phyloP scores from a whole-genome alignment of 2,329 filamentous ascomycete species.

The Penicillium concentricum region DNA sequence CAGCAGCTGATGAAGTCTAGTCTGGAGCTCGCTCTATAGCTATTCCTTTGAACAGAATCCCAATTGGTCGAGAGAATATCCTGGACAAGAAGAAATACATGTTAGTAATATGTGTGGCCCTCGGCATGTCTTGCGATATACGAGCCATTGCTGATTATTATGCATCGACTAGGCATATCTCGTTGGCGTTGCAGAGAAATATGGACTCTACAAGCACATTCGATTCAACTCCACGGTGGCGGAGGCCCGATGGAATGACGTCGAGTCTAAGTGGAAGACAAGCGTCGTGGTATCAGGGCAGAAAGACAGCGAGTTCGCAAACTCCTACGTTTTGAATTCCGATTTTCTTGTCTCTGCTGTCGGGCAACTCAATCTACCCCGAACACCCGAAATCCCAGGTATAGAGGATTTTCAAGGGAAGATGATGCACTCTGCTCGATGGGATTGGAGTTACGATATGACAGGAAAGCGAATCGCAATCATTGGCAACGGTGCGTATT shows the following conservation, averaged over 20 bases:
- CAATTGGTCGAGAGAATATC: conserved; percentile 58
- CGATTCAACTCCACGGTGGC: conserved; percentile 58
- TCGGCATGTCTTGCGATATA: background rate
- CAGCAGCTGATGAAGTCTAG: conserved; percentile 21
- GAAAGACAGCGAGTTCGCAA: conserved; percentile 56
- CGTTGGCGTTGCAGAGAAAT: conserved; percentile 53
- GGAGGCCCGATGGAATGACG: conserved; percentile 56
- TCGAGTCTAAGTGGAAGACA: conserved; percentile 51
- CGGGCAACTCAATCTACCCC: conserved; percentile 58
- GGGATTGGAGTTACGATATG: conserved; percentile 60
- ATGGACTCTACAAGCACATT: conserved; percentile 56
- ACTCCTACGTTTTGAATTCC: conserved; percentile 53
- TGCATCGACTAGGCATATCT: conserved; percentile 47
- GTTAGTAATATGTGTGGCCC: conserved; percentile 25
- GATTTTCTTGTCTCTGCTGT: conserved; percentile 60
- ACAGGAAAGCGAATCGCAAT: conserved; percentile 56
- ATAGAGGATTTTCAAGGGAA: conserved; percentile 52
- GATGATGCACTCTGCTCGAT: conserved; percentile 58
- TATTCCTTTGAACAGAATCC: conserved; percentile 62
- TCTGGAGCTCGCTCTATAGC: conserved; percentile 57
- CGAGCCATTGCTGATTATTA: background rate
- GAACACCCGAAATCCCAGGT: conserved; percentile 51
- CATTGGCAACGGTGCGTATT: conserved; percentile 56
- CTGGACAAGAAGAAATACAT: conserved; percentile 61
- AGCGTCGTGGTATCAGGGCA: conserved; percentile 50